Base-by-base conservation (phyloP, 106 monocot genomes). In the Acorus gramineus region DNA sequence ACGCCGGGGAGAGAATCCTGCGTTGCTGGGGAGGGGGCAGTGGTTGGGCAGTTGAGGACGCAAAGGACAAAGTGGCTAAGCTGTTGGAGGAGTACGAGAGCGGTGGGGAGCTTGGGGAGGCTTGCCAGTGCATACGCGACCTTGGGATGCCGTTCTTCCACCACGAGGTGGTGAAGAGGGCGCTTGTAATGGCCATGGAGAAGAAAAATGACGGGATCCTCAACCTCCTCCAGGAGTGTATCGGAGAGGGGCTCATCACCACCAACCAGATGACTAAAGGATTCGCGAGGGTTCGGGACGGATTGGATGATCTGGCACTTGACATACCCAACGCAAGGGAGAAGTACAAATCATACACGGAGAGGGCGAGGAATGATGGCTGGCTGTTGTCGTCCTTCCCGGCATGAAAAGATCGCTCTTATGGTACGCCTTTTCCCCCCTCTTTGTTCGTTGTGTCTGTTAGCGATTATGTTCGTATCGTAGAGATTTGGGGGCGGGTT, bases 1-100 rank as follows among this genome's bases (percentile, higher is more conserved):
- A 93, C 61, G 62, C 88, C 4, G 92, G 92, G 10, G 92, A 93
- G 75, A 77, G 92, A 45, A 71, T 93, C 45, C 63, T 85, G 53
- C 71, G 92, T 43, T 93, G 92, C 71, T 93, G 92, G 92, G 92
- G 92, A 55, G 92, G 92, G 49, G 82, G 92, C 55, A 85, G 75
- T 12, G 92, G 92, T 44, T 88, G 87, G 92, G 85, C 84, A 0
- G 80, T 93, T 14, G 92, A 93, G 73, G 92, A 93, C 63, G 88
- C 92, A 4, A 93, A 93, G 70, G 92, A 93, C 69, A 93, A 88
- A 61, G 80, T 93, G 7, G 4, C 74, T 4, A 88, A 88, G 69
- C 80, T 93, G 28, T 71, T 93, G 9, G 92, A 93, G 59, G 92
- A 93, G 55, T 93, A 80, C 10, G 85, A 78, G 54, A 80, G 71